phyloP scores from a whole-genome alignment of 2,329 filamentous ascomycete genomes.

The Venturia oleaginea region DNA sequence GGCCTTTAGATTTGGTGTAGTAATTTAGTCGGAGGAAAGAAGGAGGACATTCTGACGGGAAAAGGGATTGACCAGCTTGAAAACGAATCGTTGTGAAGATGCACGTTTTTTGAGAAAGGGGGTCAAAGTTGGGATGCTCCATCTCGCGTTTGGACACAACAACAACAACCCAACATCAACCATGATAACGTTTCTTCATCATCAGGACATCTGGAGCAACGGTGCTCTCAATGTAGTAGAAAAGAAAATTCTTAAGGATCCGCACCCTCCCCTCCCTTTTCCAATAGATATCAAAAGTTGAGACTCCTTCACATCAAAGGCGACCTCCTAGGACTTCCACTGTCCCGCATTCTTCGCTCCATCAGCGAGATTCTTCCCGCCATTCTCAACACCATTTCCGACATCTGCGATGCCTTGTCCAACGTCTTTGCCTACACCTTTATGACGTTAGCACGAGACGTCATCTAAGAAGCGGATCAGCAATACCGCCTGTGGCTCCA shows the following conservation, averaged over 20 bases:
- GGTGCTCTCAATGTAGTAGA: neutral
- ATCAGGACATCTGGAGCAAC: neutral
- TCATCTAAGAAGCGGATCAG: neutral
- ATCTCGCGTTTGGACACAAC: neutral
- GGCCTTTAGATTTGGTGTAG: too few relatives aligned
- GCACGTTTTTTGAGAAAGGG: neutral
- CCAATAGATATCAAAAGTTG: neutral
- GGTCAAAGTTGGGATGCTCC: too few relatives aligned
- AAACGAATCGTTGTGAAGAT: too few relatives aligned
- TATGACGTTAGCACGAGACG: neutral
- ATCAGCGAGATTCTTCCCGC: constrained; percentile 40
- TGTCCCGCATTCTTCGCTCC: constrained; percentile 51
- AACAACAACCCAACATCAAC: neutral
- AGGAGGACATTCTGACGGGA: too few relatives aligned
- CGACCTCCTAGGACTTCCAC: constrained; percentile 34
- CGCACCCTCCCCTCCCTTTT: too few relatives aligned
- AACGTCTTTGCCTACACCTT: constrained; percentile 41
- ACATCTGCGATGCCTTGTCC: constrained; percentile 47
- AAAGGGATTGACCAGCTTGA: too few relatives aligned
- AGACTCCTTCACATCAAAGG: neutral
- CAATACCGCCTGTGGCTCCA: constrained; percentile 39
- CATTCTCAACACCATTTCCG: constrained; percentile 46
- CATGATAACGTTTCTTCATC: neutral
- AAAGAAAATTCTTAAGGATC: neutral
- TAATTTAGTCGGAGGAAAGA: too few relatives aligned